Evolutionary conservation across 371 early-diverging fungal species (phyloP), one percentile per base, ranked within the genome.

Genomic region (Mucor mucedo): DNA sequence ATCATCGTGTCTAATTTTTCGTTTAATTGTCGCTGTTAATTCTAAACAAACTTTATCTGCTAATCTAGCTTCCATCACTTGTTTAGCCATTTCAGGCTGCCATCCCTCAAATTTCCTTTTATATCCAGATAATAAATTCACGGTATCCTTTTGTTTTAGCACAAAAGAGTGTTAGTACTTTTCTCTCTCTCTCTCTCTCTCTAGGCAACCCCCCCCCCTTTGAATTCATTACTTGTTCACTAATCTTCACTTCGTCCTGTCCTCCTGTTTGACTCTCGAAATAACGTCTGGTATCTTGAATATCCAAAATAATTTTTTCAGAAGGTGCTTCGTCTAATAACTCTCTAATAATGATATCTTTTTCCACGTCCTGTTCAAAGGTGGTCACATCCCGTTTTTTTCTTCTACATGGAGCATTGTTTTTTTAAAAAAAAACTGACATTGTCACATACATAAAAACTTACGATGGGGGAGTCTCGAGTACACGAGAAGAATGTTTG

Each of bases 401-500:
- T 60, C 67, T 71, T 11, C 71, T 71, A 60, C 29, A 8, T 14
- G 1, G 39, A 35, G 40, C 28, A 29, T 14, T 28, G 8, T 50
- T 7, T 11, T 21, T 28, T 44, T 35, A 44, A 10, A n/a, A n/a
- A 33, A 1, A 38, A 1, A 52, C 32, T 1, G 21, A 21, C 21
- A 21, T 21, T 21, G 2, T 28, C 3, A 27, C 1, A 21, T 21
- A 6, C 3, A 6, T 35, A 45, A 14, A 50, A 27, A 65, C 65
- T 63, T 75, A 77, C 79, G 65, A 59, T 14, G 71, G 62, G 30
- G 74, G 68, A 30, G 69, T 79, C 54, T 86, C 84, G 32, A 97
- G 74, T 6, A 96, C 91, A n/a, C 90, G 82, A 66, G 91, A 88
- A 3, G 96, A 94, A 66, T 95, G 95, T 40, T 93, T 88, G 60